Conservation (phyloP, 805 yeast species). For the Cyberlindnera xylosilytica region DNA sequence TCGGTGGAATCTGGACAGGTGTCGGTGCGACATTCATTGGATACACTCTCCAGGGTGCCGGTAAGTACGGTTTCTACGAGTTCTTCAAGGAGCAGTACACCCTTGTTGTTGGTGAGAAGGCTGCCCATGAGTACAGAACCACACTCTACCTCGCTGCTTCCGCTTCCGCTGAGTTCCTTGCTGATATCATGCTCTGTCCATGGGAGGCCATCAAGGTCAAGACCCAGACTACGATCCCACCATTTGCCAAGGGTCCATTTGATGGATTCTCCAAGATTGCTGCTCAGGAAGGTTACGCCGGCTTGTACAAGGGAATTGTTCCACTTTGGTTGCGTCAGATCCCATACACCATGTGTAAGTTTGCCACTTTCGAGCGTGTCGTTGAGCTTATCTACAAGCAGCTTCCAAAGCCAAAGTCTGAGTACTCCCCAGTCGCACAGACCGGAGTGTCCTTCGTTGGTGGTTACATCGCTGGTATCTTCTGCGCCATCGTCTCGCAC, state of each 20-base stretch:
- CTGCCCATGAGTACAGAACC: conserved; percentile 64
- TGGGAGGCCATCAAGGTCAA: conserved; percentile 93
- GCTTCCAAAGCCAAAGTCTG: conserved; percentile 69
- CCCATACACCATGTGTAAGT: conserved; percentile 98
- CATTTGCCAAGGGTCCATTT: conserved; percentile 59
- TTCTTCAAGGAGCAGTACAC: conserved; percentile 79
- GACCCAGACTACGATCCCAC: conserved; percentile 92
- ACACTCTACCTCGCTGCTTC: conserved; percentile 77
- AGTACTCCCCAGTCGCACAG: conserved; percentile 72
- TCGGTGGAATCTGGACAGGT: conserved; percentile 78
- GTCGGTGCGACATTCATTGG: conserved; percentile 91
- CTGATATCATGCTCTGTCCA: conserved; percentile 89
- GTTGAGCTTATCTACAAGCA: conserved; percentile 74
- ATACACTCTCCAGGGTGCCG: conserved; percentile 94
- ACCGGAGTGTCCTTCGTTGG: conserved; percentile 94
- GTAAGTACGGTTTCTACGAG: conserved; percentile 95
- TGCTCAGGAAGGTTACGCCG: conserved; percentile 65
- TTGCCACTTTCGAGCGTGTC: conserved; percentile 89
- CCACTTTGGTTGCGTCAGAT: conserved; percentile 97
- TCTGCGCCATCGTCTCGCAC: conserved; percentile 94
- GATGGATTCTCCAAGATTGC: conserved; percentile 68
- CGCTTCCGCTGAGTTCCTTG: conserved; percentile 92
- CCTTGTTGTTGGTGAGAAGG: conserved; percentile 59
- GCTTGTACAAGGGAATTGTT: conserved; percentile 81
- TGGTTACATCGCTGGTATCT: conserved; percentile 96